Conservation (phyloP, 345 rosid genomes). For the Syzygium oleosum region DNA sequence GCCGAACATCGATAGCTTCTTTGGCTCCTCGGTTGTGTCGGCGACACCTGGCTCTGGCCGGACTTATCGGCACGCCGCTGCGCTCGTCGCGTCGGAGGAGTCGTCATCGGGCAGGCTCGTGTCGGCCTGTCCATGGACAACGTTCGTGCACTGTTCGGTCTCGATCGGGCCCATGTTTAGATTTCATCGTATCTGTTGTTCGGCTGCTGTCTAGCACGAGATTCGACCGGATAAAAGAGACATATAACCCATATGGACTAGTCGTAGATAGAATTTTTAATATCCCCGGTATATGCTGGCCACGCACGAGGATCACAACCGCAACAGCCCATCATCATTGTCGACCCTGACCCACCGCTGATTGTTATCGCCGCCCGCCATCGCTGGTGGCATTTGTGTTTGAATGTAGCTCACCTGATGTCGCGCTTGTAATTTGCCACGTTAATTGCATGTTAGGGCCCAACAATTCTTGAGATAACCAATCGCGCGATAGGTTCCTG, state of each 20-base stretch:
- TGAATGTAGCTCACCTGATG: no score
- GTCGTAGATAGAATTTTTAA: no score
- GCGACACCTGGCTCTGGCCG: not conserved
- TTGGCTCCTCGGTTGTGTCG: fast-evolving
- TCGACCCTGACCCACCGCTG: no score
- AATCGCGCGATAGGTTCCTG: no score
- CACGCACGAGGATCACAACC: no score
- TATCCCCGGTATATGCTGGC: no score
- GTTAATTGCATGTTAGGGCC: no score
- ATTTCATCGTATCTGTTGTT: not conserved
- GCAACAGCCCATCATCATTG: no score
- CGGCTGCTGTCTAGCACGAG: not conserved
- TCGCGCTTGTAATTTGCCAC: no score
- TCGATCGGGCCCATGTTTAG: not conserved
- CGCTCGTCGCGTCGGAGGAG: not conserved
- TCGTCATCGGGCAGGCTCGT: not conserved
- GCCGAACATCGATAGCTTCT: not conserved
- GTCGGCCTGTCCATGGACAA: not conserved
- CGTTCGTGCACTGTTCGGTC: not conserved
- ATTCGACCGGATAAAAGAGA: not conserved
- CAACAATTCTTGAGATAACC: no score
- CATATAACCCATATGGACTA: not conserved
- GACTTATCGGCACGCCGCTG: not conserved
- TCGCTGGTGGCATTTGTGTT: no score
- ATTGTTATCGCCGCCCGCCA: no score